Evolutionary conservation across 139 green algal genomes (phyloP).

Genomic region (Bryopsis sp.): DNA sequence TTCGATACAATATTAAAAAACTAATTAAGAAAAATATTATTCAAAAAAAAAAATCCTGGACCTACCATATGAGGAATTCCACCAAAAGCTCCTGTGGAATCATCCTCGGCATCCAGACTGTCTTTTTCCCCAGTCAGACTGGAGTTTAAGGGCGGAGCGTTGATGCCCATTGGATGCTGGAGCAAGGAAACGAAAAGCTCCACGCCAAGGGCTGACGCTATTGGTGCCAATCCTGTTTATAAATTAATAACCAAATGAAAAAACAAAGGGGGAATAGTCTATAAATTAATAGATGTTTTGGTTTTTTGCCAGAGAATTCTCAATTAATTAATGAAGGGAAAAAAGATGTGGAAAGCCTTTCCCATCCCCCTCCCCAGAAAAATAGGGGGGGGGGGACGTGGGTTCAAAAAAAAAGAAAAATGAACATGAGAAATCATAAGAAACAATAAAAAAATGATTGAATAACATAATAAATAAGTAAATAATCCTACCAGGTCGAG

Average conservation of each 20-base stretch:
- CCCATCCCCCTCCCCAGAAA: not conserved
- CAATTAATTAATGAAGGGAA: too few species aligned
- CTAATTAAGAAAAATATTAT: too few species aligned
- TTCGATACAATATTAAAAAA: too few species aligned
- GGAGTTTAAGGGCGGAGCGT: slow-evolving; percentile 31
- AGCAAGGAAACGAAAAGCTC: slow-evolving; percentile 78
- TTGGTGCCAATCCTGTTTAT: slow-evolving; percentile 74
- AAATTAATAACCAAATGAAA: slow-evolving; percentile 73
- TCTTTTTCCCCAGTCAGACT: not conserved
- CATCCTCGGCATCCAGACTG: too few species aligned
- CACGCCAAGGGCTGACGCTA: slow-evolving; percentile 79
- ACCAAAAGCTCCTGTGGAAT: slow-evolving; percentile 33
- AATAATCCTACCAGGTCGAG: slow-evolving; percentile 53
- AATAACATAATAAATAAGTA: not conserved
- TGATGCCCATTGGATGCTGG: slow-evolving; percentile 52
- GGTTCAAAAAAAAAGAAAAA: not conserved
- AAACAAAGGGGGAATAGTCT: not conserved
- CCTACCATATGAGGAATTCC: slow-evolving; percentile 46
- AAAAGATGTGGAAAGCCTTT: not conserved
- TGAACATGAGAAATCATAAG: not conserved
- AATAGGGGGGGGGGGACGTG: too few species aligned
- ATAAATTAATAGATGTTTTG: not conserved
- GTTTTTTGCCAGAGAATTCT: too few species aligned
- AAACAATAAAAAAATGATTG: not conserved
- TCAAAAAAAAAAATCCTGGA: too few species aligned